Conservation (phyloP, 768 basidiomycete species). For the Hysterangium stoloniferum region DNA sequence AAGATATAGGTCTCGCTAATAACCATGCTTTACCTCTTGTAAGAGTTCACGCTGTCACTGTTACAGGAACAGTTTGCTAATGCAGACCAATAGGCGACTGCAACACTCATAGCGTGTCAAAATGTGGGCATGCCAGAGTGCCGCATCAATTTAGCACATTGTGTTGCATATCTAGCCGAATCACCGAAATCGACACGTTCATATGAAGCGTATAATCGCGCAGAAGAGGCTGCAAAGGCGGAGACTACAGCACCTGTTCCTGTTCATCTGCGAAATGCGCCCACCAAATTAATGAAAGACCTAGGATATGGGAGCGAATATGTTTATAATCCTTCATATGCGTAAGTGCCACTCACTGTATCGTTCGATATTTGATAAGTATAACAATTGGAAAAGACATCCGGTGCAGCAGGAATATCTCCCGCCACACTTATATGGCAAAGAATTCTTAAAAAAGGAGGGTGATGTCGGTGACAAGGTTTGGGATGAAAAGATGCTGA, state of each 20-base stretch:
- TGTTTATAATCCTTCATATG: conserved; percentile 52
- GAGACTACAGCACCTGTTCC: conserved; percentile 57
- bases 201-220: conserved; percentile 69
- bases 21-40: conserved; percentile 68
- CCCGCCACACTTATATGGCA: conserved; percentile 38
- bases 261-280: conserved; percentile 67
- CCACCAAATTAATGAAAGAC: conserved; percentile 61
- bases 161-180: conserved; percentile 72
- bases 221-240: conserved; percentile 51
- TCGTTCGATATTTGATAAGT: background rate
- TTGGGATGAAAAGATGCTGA: conserved; percentile 55
- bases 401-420: conserved; percentile 61
- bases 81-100: conserved; percentile 41
- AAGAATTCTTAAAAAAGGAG: conserved; percentile 37
- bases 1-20: conserved; percentile 81
- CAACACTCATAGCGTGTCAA: conserved; percentile 58
- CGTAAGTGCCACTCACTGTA: conserved; percentile 27
- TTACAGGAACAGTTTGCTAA: background rate
- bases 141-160: conserved; percentile 69
- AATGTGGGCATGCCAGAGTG: conserved; percentile 77
- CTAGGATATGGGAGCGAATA: conserved; percentile 63
- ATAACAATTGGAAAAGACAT: conserved; percentile 33
- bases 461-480: conserved; percentile 38
- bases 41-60: conserved; percentile 19
- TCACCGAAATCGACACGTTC: conserved; percentile 75